Conservation (phyloP, 257 asterid genomes). For the Solanum pinnatisectum region DNA sequence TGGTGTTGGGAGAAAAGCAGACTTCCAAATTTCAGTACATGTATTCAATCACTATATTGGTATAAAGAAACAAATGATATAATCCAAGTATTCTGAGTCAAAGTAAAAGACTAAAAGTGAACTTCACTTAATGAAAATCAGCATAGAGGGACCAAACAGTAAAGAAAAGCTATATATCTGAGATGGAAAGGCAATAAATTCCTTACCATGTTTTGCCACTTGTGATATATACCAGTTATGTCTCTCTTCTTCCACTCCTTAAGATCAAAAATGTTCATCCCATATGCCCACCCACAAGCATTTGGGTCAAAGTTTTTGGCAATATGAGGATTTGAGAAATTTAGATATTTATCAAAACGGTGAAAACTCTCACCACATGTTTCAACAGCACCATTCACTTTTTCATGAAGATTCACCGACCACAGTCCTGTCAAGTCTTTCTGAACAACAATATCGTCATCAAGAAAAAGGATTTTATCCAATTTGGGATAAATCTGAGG, state of each 20-base stretch:
- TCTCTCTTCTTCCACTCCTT: constrained; percentile 93
- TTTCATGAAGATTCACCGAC: constrained; percentile 75
- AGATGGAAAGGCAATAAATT: not conserved
- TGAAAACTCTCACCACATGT: constrained; percentile 97
- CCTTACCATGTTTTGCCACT: constrained; percentile 94
- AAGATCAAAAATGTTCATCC: constrained; percentile 94
- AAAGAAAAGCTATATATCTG: not conserved
- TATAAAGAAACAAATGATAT: not conserved
- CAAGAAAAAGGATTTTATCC: constrained; percentile 94
- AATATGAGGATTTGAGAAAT: constrained; percentile 92
- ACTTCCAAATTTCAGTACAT: not conserved
- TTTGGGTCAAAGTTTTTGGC: constrained; percentile 81
- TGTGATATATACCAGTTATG: constrained; percentile 97
- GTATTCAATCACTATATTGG: not conserved
- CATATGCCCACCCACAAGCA: constrained; percentile 99
- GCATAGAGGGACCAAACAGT: not conserved
- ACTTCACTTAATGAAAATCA: not conserved
- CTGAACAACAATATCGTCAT: constrained; percentile 96
- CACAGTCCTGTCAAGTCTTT: constrained; percentile 94
- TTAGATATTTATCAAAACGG: constrained; percentile 94
- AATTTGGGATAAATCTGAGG: constrained; percentile 92
- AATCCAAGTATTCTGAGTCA: not conserved
- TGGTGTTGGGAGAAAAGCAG: not conserved
- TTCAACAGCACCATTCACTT: constrained; percentile 97
- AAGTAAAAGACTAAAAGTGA: not conserved